These are phyloP conservation scores for California macrophylla DNA, from an alignment of 441 rosid species.

Conservation along the genomic window DNA sequence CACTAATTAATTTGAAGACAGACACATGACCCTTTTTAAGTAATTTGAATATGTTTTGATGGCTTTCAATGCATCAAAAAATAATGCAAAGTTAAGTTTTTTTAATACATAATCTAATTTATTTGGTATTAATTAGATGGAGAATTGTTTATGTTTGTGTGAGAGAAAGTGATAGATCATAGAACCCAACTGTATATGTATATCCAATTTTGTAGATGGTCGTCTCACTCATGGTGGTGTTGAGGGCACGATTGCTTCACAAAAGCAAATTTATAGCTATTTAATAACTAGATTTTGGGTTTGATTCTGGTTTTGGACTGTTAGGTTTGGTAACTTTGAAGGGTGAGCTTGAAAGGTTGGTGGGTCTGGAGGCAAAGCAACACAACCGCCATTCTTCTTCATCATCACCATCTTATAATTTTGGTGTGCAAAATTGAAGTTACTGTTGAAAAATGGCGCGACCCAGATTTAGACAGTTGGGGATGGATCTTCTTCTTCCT, in stretches of 20 bases:
- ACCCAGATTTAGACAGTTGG: slow-evolving; percentile 16
- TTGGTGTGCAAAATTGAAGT: background rate
- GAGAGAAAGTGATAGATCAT: no score
- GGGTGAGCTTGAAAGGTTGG: background rate
- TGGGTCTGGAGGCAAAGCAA: background rate
- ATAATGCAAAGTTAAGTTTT: no score
- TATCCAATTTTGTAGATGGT: no score
- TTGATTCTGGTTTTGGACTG: background rate
- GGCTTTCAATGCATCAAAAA: background rate
- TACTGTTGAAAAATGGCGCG: slow-evolving; percentile 13
- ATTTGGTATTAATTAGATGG: no score
- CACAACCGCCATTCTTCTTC: background rate
- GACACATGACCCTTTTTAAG: background rate
- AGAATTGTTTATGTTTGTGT: no score
- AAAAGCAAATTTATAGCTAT: no score
- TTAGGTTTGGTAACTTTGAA: background rate
- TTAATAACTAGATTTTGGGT: background rate
- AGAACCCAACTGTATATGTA: no score
- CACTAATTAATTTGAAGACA: background rate
- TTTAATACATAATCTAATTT: no score
- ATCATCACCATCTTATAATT: background rate
- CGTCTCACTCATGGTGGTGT: no score
- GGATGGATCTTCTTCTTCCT: slow-evolving; percentile 7
- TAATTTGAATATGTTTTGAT: background rate
- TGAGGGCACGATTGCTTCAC: no score